Conservation (phyloP, 768 basidiomycete genomes). For the Macrolepiota dolichaula region DNA sequence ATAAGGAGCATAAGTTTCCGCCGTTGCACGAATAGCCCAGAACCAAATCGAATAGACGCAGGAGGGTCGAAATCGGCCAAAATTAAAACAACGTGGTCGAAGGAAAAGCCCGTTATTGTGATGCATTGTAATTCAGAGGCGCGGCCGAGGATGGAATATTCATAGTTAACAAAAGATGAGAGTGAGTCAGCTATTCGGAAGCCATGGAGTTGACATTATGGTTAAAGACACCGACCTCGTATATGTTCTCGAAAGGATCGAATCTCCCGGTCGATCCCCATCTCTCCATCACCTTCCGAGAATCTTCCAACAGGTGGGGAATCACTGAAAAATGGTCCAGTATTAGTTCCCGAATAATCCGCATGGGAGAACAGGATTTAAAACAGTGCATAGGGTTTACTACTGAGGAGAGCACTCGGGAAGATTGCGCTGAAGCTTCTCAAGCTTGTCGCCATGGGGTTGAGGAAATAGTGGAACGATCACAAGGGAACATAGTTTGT, state of each 20-base stretch:
- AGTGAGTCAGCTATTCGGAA: conserved; percentile 6
- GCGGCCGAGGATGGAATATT: not conserved
- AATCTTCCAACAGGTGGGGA: conserved; percentile 62
- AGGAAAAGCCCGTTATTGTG: not conserved
- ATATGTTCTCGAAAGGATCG: conserved; percentile 70
- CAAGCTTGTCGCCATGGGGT: not conserved
- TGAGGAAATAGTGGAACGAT: not conserved
- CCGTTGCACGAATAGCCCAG: not conserved
- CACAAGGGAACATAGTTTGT: not conserved
- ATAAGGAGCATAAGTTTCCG: not conserved
- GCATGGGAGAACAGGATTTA: not conserved
- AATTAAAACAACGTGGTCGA: conserved; percentile 8
- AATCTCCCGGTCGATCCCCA: conserved; percentile 66
- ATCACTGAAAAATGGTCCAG: conserved; percentile 45
- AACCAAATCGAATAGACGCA: not conserved
- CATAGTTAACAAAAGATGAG: not conserved
- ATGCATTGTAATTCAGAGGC: not conserved
- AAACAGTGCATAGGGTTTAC: not conserved
- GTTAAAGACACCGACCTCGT: conserved; percentile 45
- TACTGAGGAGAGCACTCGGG: not conserved
- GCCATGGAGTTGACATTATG: not conserved
- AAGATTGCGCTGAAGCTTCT: conserved; percentile 6
- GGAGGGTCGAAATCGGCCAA: not conserved
- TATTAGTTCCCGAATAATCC: not conserved
- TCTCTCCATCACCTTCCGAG: conserved; percentile 51